Percentiles rank a stretch among this genome's conserved stretches.
phyloP scores from a whole-genome alignment of 495 filamentous ascomycete species.

The Aspergillus sclerotioniger region DNA sequence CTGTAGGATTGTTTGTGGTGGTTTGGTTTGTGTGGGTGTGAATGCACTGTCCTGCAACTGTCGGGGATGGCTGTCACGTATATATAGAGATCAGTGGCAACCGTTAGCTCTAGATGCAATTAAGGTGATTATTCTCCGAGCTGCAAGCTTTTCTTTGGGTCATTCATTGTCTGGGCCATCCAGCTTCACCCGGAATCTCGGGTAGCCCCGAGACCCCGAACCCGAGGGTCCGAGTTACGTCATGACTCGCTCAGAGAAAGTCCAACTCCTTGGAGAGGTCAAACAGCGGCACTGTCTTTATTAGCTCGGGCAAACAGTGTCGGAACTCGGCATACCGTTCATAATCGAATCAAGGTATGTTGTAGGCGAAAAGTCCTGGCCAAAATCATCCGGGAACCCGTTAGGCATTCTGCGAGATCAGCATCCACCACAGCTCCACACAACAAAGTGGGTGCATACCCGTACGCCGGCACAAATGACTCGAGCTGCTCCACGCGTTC shows the following conservation, averaged over 20 bases:
- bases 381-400: slow-evolving; percentile 8
- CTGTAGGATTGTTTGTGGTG: background rate
- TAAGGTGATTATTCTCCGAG: background rate
- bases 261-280: slow-evolving; percentile 26
- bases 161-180: background rate
- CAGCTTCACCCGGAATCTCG: background rate
- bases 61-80: background rate
- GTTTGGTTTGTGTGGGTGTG: background rate
- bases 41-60: background rate
- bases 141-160: background rate
- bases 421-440: background rate
- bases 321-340: slow-evolving; percentile 26
- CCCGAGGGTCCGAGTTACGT: background rate
- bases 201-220: slow-evolving; percentile 13
- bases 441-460: background rate
- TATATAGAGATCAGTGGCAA: background rate
- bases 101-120: background rate
- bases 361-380: slow-evolving; percentile 24
- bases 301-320: background rate
- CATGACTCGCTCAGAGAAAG: slow-evolving; percentile 13
- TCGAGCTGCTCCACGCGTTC: slow-evolving; percentile 1
- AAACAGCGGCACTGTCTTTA: slow-evolving; percentile 27
- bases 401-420: background rate
- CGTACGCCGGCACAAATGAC: slow-evolving; percentile 3
- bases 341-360: slow-evolving; percentile 39